A percentile compares a stretch with the other conserved stretches of the same genome.
Evolutionary conservation across 164 flowering plant species (phyloP).

Genomic region (Magnolia sinica): DNA sequence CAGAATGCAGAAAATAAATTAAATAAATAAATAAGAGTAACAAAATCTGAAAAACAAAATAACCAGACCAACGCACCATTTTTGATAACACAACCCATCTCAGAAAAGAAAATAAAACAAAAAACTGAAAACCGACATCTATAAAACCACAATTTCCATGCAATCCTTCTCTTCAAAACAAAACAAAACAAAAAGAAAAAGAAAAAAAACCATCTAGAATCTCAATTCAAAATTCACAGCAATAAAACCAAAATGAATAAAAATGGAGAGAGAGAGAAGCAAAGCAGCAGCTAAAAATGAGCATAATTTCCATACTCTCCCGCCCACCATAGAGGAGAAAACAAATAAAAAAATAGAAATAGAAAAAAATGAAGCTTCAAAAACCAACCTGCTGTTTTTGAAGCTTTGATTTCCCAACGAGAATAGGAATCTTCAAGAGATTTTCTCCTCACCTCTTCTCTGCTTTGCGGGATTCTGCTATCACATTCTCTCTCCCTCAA

Average conservation of each 20-base stretch:
- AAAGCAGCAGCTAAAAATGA: too few species aligned
- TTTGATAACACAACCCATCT: background rate
- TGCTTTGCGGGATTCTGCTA: background rate
- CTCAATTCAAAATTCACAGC: too few species aligned
- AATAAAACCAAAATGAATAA: too few species aligned
- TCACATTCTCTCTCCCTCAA: conserved; percentile 9
- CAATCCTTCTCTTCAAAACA: too few species aligned
- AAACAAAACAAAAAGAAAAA: too few species aligned
- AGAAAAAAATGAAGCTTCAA: too few species aligned
- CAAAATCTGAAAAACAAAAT: background rate
- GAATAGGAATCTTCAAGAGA: background rate
- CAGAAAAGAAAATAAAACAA: background rate
- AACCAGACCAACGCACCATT: background rate
- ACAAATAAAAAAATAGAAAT: background rate
- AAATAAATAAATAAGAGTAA: background rate
- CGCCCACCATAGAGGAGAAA: background rate
- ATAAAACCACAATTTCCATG: background rate
- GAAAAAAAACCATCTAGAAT: too few species aligned
- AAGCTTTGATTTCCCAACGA: background rate
- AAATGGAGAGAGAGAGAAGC: too few species aligned
- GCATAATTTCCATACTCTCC: too few species aligned
- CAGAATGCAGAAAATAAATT: too few species aligned
- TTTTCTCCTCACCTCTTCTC: background rate
- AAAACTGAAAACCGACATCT: background rate
- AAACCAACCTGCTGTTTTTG: conserved; percentile 5